These are phyloP conservation scores for Obelidium mucronatum DNA, from an alignment of 192 early-diverging fungal species.

Conservation along the genomic window DNA sequence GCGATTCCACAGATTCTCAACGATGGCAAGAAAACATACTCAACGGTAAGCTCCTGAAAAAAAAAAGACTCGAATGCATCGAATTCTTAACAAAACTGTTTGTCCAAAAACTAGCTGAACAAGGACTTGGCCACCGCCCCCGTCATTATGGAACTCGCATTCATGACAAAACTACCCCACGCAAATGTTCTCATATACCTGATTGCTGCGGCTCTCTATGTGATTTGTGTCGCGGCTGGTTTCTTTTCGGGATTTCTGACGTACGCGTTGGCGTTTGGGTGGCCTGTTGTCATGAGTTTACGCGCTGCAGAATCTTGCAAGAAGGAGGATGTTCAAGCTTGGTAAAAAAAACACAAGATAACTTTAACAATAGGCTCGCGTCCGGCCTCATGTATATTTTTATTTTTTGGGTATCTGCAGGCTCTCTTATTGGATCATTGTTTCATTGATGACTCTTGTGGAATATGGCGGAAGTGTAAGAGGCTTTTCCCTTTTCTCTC, in stretches of 20 bases:
- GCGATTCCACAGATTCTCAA: neutral
- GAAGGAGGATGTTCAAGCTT: constrained; percentile 28
- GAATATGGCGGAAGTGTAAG: constrained; percentile 12
- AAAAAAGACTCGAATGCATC: too few species aligned
- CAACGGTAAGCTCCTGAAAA: neutral
- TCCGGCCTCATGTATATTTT: neutral
- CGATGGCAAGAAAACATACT: neutral
- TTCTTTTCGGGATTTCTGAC: constrained; percentile 18
- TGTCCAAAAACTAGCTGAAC: too few species aligned
- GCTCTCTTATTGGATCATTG: constrained; percentile 25
- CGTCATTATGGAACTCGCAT: constrained; percentile 31
- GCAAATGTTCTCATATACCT: constrained; percentile 6
- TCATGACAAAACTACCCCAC: constrained; percentile 16
- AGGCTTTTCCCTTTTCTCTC: too few species aligned
- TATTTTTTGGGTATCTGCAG: neutral
- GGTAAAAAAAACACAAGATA: neutral
- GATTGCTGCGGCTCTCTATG: neutral
- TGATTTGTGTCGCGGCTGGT: neutral
- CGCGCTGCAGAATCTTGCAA: constrained; percentile 21
- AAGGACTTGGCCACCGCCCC: constrained; percentile 10
- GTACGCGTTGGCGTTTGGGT: neutral
- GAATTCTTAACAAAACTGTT: neutral
- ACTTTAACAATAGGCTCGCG: neutral
- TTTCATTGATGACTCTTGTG: neutral
- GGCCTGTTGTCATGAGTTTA: constrained; percentile 23